Percentiles rank a stretch among this genome's conserved stretches.
Conservation (phyloP, 2,329 filamentous ascomycete species). For the Pestalotiopsis sp. region DNA sequence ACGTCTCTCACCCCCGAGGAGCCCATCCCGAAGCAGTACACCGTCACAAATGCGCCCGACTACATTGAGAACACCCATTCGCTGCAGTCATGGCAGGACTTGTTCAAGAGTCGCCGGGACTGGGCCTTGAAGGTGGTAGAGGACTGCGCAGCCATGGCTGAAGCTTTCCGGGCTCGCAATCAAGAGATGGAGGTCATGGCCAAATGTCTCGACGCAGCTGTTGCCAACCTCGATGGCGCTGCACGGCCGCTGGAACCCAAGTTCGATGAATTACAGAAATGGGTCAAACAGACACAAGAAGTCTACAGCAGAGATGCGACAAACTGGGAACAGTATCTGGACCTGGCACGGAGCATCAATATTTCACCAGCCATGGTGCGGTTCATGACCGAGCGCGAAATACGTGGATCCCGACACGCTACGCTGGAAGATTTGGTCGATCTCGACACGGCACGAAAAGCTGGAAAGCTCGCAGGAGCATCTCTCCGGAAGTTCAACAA, state of each 20-base stretch:
- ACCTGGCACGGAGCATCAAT: slow-evolving; percentile 64
- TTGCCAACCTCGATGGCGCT: slow-evolving; percentile 80
- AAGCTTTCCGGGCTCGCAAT: slow-evolving; percentile 65
- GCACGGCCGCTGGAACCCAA: slow-evolving; percentile 73
- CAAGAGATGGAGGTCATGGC: slow-evolving; percentile 76
- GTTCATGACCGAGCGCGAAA: slow-evolving; percentile 61
- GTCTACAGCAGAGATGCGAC: slow-evolving; percentile 68
- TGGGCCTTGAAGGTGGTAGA: slow-evolving; percentile 77
- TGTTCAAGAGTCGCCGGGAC: slow-evolving; percentile 78
- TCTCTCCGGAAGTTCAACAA: slow-evolving; percentile 62
- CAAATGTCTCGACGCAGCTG: slow-evolving; percentile 79
- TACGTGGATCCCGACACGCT: slow-evolving; percentile 47
- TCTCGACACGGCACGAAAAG: slow-evolving; percentile 70
- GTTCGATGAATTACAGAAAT: slow-evolving; percentile 70
- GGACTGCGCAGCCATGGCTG: slow-evolving; percentile 68
- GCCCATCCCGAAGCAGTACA: slow-evolving; percentile 56
- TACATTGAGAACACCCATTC: slow-evolving; percentile 79
- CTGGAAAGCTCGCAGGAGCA: slow-evolving; percentile 65
- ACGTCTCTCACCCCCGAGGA: slow-evolving; percentile 49
- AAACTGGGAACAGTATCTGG: slow-evolving; percentile 70
- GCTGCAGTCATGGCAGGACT: slow-evolving; percentile 82
- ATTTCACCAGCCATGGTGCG: slow-evolving; percentile 68
- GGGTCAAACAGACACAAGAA: slow-evolving; percentile 67
- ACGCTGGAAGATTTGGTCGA: slow-evolving; percentile 79
- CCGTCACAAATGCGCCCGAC: slow-evolving; percentile 73